Evolutionary conservation across 2,329 filamentous ascomycete species (phyloP), one percentile per base, ranked within the genome.

Genomic region (Nigrospora oryzae): DNA sequence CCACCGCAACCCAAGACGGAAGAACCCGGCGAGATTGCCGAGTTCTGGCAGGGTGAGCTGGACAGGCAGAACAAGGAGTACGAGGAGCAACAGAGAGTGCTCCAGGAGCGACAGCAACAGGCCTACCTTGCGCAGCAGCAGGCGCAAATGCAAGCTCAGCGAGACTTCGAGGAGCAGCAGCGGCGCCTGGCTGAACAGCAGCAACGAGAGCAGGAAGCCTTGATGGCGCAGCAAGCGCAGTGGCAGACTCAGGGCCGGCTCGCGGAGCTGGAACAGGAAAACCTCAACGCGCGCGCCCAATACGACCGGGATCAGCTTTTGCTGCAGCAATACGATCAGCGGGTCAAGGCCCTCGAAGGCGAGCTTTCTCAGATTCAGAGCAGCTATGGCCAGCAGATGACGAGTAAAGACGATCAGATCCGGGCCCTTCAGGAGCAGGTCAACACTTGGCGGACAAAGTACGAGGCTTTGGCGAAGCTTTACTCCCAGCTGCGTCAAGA

Each of bases 241-340:
- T 89, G 90, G 67, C 91, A 97, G 60, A 97, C 91, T 0, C 90
- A 97, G 62, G 93, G 93, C 35, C 84, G 89, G n/a, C 75, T 98
- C 56, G 93, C 91, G 1, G 93, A 98, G 67, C 73, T 98, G 41
- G 91, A 98, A 68, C 86, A 85, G 46, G 91, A 97, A 67, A 97
- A 98, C 55, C 71, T 98, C 23, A 91, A 93, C 57, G 93, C 93
- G 4, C 81, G 93, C 36, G 88, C 90, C 10, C 93, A 97, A 65
- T 97, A 96, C 61, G 90, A 97, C 64, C 85, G 85, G n/a, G 90
- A 98, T 62, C 93, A 97, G 67, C 73, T 98, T 36, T 89, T 97
- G 86, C 75, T 98, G 37, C 88, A 96, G 65, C 91, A 97, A 61
- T 98, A 96, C 61, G 93, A 98, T 53, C 84, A 89, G 60, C 81